These are phyloP conservation scores for Puccinia sorghi DNA, from an alignment of 1,284 basidiomycete genomes.

Conservation along the genomic window DNA sequence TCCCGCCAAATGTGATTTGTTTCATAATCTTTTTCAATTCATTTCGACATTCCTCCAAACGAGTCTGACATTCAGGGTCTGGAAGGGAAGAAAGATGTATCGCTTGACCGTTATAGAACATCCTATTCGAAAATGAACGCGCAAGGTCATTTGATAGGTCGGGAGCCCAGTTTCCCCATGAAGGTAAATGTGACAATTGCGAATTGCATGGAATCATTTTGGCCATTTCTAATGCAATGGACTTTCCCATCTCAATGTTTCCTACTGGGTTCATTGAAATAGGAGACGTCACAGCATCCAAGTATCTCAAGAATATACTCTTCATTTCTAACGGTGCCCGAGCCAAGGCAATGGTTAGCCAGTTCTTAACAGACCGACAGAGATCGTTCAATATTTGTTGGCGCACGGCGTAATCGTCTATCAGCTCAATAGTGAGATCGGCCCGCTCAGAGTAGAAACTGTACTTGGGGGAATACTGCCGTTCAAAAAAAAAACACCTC, in stretches of 20 bases:
- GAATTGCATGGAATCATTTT: slow-evolving; percentile 57
- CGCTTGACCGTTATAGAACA: slow-evolving; percentile 50
- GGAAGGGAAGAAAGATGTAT: slow-evolving; percentile 40
- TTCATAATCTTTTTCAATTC: slow-evolving; percentile 27
- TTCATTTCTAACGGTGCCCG: slow-evolving; percentile 90
- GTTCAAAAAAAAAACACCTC: slow-evolving; percentile 31
- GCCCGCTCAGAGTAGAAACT: slow-evolving; percentile 74
- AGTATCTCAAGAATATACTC: slow-evolving; percentile 74
- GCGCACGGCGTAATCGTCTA: slow-evolving; percentile 82
- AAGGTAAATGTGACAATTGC: neutral
- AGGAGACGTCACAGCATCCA: slow-evolving; percentile 46
- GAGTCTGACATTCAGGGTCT: slow-evolving; percentile 21
- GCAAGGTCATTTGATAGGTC: slow-evolving; percentile 40
- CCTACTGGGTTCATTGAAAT: slow-evolving; percentile 27
- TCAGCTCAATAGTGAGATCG: slow-evolving; percentile 74
- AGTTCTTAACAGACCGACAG: slow-evolving; percentile 71
- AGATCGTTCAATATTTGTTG: slow-evolving; percentile 79
- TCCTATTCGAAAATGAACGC: slow-evolving; percentile 44
- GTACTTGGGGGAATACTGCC: slow-evolving; percentile 81
- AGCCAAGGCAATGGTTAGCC: slow-evolving; percentile 81
- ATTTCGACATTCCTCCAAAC: slow-evolving; percentile 21
- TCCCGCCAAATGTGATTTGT: slow-evolving; percentile 27
- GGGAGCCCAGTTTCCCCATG: slow-evolving; percentile 28
- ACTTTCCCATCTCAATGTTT: slow-evolving; percentile 81
- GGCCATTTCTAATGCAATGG: slow-evolving; percentile 79